Evolutionary conservation across 306 rosid genomes (phyloP), one percentile per base, ranked within the genome.

Genomic region (Medicago ruthenica): DNA sequence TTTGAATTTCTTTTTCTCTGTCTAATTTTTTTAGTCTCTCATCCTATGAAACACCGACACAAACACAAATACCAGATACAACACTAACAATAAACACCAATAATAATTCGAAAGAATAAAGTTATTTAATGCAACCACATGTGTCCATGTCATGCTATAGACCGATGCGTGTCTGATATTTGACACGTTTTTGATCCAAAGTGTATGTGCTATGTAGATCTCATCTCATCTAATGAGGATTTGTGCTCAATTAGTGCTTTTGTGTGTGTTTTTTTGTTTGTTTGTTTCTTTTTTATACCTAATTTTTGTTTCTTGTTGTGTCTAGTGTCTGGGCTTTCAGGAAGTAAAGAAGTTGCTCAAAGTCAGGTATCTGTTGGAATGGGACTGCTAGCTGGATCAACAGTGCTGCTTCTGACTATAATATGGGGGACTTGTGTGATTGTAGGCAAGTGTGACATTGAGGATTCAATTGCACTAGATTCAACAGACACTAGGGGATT

Each of bases 351-450:
- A 77, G 81, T 83, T 18, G 92, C 90, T 82, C 92, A 91, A 75
- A 83, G 88, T 86, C 92, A 88, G 86, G 93, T 88, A 61, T 83
- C 84, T 4, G 90, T 91, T 40, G 96, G 96, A 71, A 88, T 91
- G 90, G 93, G 96, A 24, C 84, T 91, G 83, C 83, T 91, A 7
- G 90, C 96, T 62, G 93, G 96, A 77, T 91, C 92, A 16, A 91
- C 87, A 20, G 88, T 85, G 77, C 71, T 88, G 82, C 90, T 91
- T 85, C 86, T 91, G 20, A 88, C 96, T 74, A 75, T 91, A 55
- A 82, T 88, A 58, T 88, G 93, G 96, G 91, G 96, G 21, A 73
- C 89, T 66, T 85, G 93, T 39, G 86, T 88, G 9, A 67, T 91
- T 68, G 88, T 87, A 42, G 92, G 96, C 89, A 91, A 91, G 85